Evolutionary conservation across 2,329 filamentous ascomycete species (phyloP).

Genomic region (Trichophyton benhamiae): DNA sequence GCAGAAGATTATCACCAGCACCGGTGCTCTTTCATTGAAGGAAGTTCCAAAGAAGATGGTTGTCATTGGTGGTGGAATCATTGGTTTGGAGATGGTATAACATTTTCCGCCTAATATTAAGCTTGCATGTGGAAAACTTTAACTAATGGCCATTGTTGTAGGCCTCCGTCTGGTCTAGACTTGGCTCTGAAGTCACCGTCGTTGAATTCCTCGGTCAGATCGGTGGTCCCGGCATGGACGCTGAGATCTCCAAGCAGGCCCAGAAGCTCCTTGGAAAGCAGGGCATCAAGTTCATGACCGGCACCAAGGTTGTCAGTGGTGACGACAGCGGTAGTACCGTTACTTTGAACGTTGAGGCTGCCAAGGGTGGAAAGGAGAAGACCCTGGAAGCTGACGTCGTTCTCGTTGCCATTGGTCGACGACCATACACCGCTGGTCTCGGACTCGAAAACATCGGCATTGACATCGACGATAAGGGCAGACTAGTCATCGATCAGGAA

Average conservation of each 20-base stretch:
- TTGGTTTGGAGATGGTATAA: slow-evolving; percentile 85
- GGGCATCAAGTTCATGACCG: slow-evolving; percentile 94
- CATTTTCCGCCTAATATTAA: slow-evolving; percentile 3
- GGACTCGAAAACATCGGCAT: slow-evolving; percentile 78
- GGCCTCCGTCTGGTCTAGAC: slow-evolving; percentile 86
- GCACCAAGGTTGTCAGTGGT: slow-evolving; percentile 85
- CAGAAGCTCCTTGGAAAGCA: slow-evolving; percentile 95
- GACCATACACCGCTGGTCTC: slow-evolving; percentile 84
- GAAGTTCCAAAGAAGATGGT: slow-evolving; percentile 93
- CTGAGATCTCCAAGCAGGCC: slow-evolving; percentile 76
- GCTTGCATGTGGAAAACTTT: neutral
- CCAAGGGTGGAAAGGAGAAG: slow-evolving; percentile 93
- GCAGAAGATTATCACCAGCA: slow-evolving; percentile 94
- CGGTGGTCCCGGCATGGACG: slow-evolving; percentile 93
- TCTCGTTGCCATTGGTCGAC: slow-evolving; percentile 88
- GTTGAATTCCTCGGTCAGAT: slow-evolving; percentile 96
- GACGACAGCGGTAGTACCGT: slow-evolving; percentile 67
- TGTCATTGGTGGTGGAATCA: slow-evolving; percentile 96
- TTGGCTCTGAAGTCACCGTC: slow-evolving; percentile 89
- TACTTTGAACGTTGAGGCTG: slow-evolving; percentile 74
- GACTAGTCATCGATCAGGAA: slow-evolving; percentile 93
- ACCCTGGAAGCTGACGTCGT: slow-evolving; percentile 87
- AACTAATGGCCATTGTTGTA: slow-evolving; percentile 19
- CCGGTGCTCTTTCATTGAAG: slow-evolving; percentile 77
- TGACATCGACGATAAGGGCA: slow-evolving; percentile 83